Evolutionary conservation across 176 grass and related monocot species (phyloP).

Genomic region (Puya raimondii): DNA sequence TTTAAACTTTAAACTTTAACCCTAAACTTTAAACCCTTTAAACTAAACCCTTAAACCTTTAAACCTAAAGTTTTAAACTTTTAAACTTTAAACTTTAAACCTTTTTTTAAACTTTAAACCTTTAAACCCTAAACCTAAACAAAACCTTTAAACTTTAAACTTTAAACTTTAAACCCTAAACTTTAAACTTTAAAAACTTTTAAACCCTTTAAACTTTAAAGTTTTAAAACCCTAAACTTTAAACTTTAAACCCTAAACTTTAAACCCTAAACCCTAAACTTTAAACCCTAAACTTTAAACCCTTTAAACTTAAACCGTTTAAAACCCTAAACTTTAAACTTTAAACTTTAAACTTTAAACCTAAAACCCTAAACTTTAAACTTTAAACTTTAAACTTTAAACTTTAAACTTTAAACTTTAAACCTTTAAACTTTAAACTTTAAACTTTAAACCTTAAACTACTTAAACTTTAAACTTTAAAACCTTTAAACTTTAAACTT

Average conservation of each 20-base stretch:
- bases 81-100: no score
- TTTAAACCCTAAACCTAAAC: no score
- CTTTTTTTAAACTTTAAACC: no score
- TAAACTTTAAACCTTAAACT: no score
- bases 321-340: constrained; percentile 7
- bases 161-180: constrained; percentile 7
- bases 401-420: constrained; percentile 5
- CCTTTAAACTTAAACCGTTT: constrained; percentile 3
- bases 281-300: neutral
- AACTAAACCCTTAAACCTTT: no score
- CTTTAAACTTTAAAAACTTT: constrained; percentile 4
- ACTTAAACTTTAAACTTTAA: no score
- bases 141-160: neutral
- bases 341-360: constrained; percentile 6
- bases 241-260: constrained; percentile 7
- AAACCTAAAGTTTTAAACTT: no score
- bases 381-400: constrained; percentile 5
- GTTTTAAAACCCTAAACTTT: constrained; percentile 3
- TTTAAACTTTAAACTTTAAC: no score
- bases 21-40: no score
- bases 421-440: constrained; percentile 23
- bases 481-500: no score
- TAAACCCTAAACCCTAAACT: neutral
- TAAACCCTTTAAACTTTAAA: constrained; percentile 17
- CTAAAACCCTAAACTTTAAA: constrained; percentile 6